Percentiles rank a stretch among this genome's conserved stretches.
phyloP scores from a whole-genome alignment of 1,284 basidiomycete species.

The Heimioporus retisporus region DNA sequence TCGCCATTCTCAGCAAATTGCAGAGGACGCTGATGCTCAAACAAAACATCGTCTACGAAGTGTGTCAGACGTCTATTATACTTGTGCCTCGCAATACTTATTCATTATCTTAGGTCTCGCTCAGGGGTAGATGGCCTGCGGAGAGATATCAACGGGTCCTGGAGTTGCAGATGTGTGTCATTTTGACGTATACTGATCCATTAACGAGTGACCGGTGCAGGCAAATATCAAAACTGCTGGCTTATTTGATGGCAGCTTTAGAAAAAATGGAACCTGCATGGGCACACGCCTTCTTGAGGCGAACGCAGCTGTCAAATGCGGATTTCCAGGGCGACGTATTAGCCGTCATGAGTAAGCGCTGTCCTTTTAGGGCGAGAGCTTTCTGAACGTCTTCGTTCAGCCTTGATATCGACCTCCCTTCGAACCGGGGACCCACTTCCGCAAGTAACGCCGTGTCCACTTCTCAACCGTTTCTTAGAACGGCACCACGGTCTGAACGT shows the following conservation, averaged over 20 bases:
- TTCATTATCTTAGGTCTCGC: conserved; percentile 61
- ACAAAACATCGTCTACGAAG: conserved; percentile 75
- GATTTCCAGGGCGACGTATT: conserved; percentile 89
- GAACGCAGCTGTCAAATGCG: conserved; percentile 82
- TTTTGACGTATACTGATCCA: neutral
- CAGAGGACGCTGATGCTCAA: conserved; percentile 65
- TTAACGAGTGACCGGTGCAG: conserved; percentile 44
- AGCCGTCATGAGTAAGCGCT: conserved; percentile 76
- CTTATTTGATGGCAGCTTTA: conserved; percentile 72
- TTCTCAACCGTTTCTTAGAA: conserved; percentile 81
- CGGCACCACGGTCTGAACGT: conserved; percentile 70
- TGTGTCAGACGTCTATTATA: conserved; percentile 31
- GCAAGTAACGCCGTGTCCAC: conserved; percentile 88
- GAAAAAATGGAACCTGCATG: conserved; percentile 77
- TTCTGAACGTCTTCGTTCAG: conserved; percentile 42
- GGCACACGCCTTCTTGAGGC: conserved; percentile 79
- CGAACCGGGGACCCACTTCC: conserved; percentile 84
- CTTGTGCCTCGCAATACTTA: neutral
- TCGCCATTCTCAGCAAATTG: conserved; percentile 75
- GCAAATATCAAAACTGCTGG: conserved; percentile 69
- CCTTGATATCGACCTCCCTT: conserved; percentile 77
- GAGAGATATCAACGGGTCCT: conserved; percentile 73
- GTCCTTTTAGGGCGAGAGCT: neutral
- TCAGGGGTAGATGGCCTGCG: conserved; percentile 76
- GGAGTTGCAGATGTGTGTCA: conserved; percentile 69